Evolutionary conservation across 1,139 yeast genomes (phyloP).

Genomic region (Candida tetrigidarum): DNA sequence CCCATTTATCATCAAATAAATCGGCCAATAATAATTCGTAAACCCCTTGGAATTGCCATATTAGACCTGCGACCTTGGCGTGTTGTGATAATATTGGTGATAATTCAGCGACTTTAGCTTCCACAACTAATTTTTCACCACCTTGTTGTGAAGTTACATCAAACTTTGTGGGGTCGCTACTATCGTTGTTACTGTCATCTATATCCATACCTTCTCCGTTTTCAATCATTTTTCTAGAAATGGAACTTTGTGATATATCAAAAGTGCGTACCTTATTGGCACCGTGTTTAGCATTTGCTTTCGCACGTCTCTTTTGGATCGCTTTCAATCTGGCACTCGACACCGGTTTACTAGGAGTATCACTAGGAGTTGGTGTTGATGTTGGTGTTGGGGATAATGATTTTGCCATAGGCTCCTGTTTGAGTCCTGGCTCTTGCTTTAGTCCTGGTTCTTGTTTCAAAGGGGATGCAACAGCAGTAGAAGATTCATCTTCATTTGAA

Average conservation of each 20-base stretch:
- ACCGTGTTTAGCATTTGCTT: constrained; percentile 71
- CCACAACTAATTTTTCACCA: constrained; percentile 82
- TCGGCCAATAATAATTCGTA: constrained; percentile 82
- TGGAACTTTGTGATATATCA: constrained; percentile 79
- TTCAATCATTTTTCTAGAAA: constrained; percentile 61
- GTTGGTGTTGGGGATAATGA: constrained; percentile 19
- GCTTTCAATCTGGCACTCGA: constrained; percentile 87
- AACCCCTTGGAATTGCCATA: constrained; percentile 99
- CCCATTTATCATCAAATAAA: constrained; percentile 89
- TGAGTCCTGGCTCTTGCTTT: constrained; percentile 15
- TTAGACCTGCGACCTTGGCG: constrained; percentile 73
- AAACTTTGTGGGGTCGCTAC: constrained; percentile 28
- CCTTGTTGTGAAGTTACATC: constrained; percentile 82
- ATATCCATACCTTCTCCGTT: constrained; percentile 23
- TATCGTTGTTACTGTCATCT: constrained; percentile 17
- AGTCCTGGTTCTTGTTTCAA: constrained; percentile 9
- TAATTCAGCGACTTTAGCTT: constrained; percentile 69
- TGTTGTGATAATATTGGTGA: constrained; percentile 78
- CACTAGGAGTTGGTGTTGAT: constrained; percentile 16
- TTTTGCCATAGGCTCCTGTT: constrained; percentile 13
- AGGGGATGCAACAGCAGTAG: constrained; percentile 9
- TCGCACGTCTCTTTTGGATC: constrained; percentile 91
- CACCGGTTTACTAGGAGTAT: constrained; percentile 28
- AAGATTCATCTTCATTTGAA: constrained; percentile 5
- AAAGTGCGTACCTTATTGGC: constrained; percentile 58